These are phyloP conservation scores for Torulaspora gathmanii DNA, from an alignment of 805 yeast genomes.

Conservation along the genomic window DNA sequence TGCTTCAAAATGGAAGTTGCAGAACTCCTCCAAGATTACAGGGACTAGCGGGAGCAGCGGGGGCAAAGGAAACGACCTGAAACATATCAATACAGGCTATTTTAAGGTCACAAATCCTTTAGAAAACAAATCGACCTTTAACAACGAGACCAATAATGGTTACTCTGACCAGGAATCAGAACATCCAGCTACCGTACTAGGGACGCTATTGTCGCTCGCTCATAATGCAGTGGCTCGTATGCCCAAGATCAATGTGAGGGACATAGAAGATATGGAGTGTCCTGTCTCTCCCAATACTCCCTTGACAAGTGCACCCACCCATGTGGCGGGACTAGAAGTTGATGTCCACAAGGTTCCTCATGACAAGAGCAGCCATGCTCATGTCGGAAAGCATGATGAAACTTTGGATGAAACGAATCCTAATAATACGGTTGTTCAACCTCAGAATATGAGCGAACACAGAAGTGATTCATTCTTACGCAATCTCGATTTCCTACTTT, in stretches of 20 bases:
- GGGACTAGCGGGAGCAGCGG: slow-evolving; percentile 2
- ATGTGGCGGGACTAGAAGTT: neutral
- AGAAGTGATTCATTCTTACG: slow-evolving; percentile 35
- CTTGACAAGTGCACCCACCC: slow-evolving; percentile 5
- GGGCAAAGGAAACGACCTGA: neutral
- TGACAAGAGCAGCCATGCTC: slow-evolving; percentile 2
- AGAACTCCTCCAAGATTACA: slow-evolving; percentile 14
- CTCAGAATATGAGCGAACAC: slow-evolving; percentile 10
- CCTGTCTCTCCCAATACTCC: slow-evolving; percentile 11
- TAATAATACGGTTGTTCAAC: slow-evolving; percentile 19
- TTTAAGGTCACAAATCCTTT: slow-evolving; percentile 20
- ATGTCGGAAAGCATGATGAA: slow-evolving; percentile 1
- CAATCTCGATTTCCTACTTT: slow-evolving; percentile 37
- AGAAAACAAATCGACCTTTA: slow-evolving; percentile 1
- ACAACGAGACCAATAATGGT: slow-evolving; percentile 1
- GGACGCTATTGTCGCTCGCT: slow-evolving; percentile 45
- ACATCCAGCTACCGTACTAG: slow-evolving; percentile 37
- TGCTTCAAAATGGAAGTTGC: slow-evolving; percentile 22
- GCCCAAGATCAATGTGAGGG: slow-evolving; percentile 18
- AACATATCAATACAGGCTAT: slow-evolving; percentile 12
- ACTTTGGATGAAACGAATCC: slow-evolving; percentile 6
- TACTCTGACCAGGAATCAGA: slow-evolving; percentile 5
- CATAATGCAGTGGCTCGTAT: slow-evolving; percentile 42
- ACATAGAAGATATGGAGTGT: slow-evolving; percentile 8
- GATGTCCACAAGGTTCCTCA: neutral